Percentiles rank a stretch among this genome's conserved stretches.
Evolutionary conservation across 2,329 filamentous ascomycete genomes (phyloP).

Genomic region (Hortaea werneckii): DNA sequence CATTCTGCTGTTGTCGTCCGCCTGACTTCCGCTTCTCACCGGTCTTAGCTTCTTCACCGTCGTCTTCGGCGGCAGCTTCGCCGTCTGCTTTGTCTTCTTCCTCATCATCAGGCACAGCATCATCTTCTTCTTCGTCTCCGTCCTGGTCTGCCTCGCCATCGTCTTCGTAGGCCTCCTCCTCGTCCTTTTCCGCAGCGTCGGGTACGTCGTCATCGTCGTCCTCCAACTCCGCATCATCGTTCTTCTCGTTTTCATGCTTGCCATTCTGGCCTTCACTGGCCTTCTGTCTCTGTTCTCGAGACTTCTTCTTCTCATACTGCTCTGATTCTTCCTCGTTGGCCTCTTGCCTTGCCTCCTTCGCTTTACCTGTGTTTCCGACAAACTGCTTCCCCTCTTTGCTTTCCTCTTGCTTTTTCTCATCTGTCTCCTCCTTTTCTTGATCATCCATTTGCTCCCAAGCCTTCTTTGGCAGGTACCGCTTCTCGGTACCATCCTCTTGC

Average conservation of each 20-base stretch:
- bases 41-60: slow-evolving; percentile 4
- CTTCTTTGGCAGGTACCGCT: slow-evolving; percentile 38
- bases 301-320: slow-evolving; percentile 15
- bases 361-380: slow-evolving; percentile 34
- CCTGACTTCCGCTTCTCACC: slow-evolving; percentile 12
- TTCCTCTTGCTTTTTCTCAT: slow-evolving; percentile 28
- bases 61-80: not conserved
- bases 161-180: slow-evolving; percentile 15
- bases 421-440: slow-evolving; percentile 34
- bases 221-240: slow-evolving; percentile 21
- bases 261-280: slow-evolving; percentile 5
- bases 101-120: slow-evolving; percentile 8
- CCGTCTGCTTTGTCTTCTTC: slow-evolving; percentile 4
- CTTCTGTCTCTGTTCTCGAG: slow-evolving; percentile 5
- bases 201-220: slow-evolving; percentile 17
- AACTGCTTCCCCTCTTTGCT: slow-evolving; percentile 35
- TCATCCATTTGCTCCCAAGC: slow-evolving; percentile 41
- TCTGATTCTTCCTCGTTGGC: slow-evolving; percentile 23
- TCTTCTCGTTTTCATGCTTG: slow-evolving; percentile 13
- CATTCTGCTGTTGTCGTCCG: slow-evolving; percentile 5
- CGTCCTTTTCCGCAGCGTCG: slow-evolving; percentile 18
- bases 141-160: slow-evolving; percentile 25
- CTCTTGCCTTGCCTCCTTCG: slow-evolving; percentile 31
- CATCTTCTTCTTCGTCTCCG: slow-evolving; percentile 13
- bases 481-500: slow-evolving; percentile 33